phyloP scores from a whole-genome alignment of 305 asterid species.

The Rubia occidens region DNA sequence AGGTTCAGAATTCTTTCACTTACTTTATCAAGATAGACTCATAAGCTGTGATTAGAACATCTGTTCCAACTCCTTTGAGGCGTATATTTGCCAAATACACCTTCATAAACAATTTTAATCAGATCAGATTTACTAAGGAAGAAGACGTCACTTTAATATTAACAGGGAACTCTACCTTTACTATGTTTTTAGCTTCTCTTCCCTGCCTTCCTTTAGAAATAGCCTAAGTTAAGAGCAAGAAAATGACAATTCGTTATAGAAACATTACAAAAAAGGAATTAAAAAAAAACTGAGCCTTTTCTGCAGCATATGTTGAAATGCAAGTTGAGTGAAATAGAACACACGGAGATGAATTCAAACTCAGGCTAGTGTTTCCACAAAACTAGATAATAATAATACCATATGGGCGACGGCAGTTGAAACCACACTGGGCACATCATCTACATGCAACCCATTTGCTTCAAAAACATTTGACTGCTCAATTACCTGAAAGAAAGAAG shows the following conservation, averaged over 20 bases:
- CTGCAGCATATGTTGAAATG: neutral
- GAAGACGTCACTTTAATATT: neutral
- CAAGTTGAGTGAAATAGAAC: neutral
- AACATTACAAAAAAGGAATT: neutral
- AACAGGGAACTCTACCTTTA: constrained; percentile 40
- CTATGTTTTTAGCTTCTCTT: constrained; percentile 73
- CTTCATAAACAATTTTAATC: constrained; percentile 28
- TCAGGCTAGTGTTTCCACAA: neutral
- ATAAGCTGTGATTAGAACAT: constrained; percentile 70
- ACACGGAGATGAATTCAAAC: neutral
- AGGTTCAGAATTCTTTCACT: constrained; percentile 15
- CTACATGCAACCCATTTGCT: constrained; percentile 45
- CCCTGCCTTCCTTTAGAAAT: constrained; percentile 89
- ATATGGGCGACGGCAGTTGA: constrained; percentile 80
- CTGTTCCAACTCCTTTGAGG: constrained; percentile 68
- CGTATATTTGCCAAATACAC: constrained; percentile 80
- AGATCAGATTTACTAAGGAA: constrained; percentile 6
- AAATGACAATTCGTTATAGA: constrained; percentile 4
- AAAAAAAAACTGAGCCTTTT: neutral
- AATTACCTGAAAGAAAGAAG: constrained; percentile 36
- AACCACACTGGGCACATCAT: constrained; percentile 46
- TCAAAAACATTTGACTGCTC: constrained; percentile 65
- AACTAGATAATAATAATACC: constrained; percentile 32
- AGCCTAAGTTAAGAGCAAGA: constrained; percentile 29
- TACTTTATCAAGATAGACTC: constrained; percentile 77